Conservation (phyloP, 2,329 filamentous ascomycete genomes). For the Hymenoscyphus fraxineus region DNA sequence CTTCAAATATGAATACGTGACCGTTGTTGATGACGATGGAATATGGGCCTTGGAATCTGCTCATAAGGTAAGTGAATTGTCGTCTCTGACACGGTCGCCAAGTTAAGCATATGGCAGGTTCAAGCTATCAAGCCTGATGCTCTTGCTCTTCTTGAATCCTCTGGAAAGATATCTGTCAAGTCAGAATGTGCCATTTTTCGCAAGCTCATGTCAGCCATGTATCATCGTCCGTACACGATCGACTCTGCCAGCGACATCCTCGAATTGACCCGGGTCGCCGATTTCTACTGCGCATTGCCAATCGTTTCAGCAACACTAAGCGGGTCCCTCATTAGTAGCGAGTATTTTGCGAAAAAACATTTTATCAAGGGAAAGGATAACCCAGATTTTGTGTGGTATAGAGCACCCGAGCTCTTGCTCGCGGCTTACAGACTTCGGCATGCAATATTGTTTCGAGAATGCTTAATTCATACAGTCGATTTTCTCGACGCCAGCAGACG, state of each 20-base stretch:
- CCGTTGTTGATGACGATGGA: slow-evolving; percentile 1
- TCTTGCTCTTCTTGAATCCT: background rate
- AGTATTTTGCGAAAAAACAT: too few species aligned
- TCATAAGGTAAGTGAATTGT: background rate
- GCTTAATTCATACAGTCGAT: background rate
- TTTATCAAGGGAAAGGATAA: too few species aligned
- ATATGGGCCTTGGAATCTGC: background rate
- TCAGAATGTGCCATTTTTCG: background rate
- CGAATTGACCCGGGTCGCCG: background rate
- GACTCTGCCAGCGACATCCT: background rate
- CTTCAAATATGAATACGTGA: slow-evolving; percentile 4
- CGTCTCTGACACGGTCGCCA: background rate
- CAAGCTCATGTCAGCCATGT: background rate
- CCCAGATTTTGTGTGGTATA: too few species aligned
- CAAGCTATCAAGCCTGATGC: background rate
- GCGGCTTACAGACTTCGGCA: background rate
- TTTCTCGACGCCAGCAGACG: background rate
- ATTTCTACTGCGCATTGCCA: slow-evolving; percentile 8
- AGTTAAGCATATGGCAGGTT: background rate
- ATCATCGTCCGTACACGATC: background rate
- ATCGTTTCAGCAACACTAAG: background rate
- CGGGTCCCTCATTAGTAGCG: background rate
- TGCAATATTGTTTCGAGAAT: background rate
- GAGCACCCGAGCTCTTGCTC: background rate
- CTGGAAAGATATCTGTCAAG: background rate